These are phyloP conservation scores for Xylaria palmicola DNA, from an alignment of 495 filamentous ascomycete genomes.

Conservation along the genomic window DNA sequence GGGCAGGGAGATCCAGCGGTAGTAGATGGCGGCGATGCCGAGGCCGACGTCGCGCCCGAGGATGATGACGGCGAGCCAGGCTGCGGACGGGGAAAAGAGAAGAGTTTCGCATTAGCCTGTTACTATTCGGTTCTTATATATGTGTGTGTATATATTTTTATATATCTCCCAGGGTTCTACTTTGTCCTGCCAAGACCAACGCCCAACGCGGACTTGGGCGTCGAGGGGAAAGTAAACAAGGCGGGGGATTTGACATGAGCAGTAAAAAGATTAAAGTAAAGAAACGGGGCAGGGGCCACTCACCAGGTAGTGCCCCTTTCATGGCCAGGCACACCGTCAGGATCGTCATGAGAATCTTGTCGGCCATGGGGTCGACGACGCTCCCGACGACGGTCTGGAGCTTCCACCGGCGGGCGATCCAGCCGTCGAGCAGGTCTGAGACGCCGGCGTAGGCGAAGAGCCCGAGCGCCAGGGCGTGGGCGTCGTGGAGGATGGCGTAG, in stretches of 20 bases:
- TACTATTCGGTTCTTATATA: too few species aligned
- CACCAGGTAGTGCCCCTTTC: constrained; percentile 78
- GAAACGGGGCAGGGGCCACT: constrained; percentile 29
- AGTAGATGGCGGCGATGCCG: constrained; percentile 88
- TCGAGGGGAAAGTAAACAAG: not conserved
- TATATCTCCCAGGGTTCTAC: too few species aligned
- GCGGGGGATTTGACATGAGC: not conserved
- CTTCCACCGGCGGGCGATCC: constrained; percentile 82
- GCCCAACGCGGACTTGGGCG: not conserved
- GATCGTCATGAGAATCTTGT: constrained; percentile 93
- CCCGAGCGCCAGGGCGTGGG: constrained; percentile 72
- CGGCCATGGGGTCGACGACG: constrained; percentile 94
- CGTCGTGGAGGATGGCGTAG: constrained; percentile 82
- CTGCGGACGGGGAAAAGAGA: constrained; percentile 35
- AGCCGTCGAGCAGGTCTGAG: constrained; percentile 90
- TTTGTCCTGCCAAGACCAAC: not conserved
- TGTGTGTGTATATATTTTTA: too few species aligned
- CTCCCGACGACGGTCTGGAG: constrained; percentile 94
- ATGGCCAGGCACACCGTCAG: constrained; percentile 78
- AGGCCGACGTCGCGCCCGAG: constrained; percentile 87
- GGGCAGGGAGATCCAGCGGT: constrained; percentile 89
- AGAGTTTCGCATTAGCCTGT: too few species aligned
- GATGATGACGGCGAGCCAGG: constrained; percentile 85
- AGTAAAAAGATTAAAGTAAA: not conserved
- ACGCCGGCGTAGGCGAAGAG: constrained; percentile 90